These are phyloP conservation scores for Venturia oleaginea DNA, from an alignment of 2,329 filamentous ascomycete genomes.

Conservation along the genomic window DNA sequence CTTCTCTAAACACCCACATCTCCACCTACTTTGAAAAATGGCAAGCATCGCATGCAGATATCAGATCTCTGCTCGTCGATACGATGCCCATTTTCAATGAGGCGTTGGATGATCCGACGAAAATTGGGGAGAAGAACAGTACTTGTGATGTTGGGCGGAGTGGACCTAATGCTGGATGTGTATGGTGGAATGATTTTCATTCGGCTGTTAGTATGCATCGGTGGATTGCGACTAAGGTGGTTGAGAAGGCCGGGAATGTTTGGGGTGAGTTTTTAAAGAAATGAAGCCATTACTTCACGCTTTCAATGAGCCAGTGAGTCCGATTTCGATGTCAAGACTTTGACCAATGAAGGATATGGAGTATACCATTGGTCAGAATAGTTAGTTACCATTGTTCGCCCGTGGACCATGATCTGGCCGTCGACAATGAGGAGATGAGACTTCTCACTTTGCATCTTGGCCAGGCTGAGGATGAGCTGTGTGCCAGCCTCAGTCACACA, in stretches of 20 bases:
- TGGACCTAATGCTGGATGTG: neutral
- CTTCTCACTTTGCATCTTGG: no score
- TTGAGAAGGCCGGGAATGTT: neutral
- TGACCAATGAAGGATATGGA: no score
- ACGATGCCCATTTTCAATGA: neutral
- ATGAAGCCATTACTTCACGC: neutral
- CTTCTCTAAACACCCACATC: neutral
- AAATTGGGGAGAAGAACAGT: constrained; percentile 6
- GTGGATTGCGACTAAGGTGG: neutral
- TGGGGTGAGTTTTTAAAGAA: neutral
- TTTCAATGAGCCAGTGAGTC: neutral
- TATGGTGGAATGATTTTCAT: neutral
- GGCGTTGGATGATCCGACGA: neutral
- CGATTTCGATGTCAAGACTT: no score
- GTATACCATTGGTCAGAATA: no score
- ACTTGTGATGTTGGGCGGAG: neutral
- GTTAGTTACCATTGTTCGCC: no score
- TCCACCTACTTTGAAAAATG: neutral
- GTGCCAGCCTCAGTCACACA: no score
- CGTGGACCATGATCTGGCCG: no score
- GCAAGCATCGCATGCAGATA: neutral
- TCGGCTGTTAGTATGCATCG: neutral
- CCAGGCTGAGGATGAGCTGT: no score
- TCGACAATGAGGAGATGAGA: no score
- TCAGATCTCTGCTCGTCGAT: neutral